Conservation (phyloP, 805 yeast genomes). For the Myxozyma sirexii region DNA sequence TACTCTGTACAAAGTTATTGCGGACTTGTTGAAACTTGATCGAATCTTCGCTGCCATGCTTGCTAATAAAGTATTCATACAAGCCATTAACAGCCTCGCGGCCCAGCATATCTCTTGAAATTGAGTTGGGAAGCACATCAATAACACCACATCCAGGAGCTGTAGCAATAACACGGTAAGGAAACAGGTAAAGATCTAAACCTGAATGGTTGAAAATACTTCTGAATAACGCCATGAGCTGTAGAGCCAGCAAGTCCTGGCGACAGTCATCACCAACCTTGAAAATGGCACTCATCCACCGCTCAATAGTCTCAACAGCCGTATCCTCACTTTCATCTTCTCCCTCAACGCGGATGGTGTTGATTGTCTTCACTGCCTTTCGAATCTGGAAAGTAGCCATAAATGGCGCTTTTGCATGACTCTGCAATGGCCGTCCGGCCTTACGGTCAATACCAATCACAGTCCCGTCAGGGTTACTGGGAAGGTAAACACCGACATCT, state of each 20-base stretch:
- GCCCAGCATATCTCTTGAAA: conserved; percentile 97
- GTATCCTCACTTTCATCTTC: conserved; percentile 29
- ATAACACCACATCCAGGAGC: conserved; percentile 99
- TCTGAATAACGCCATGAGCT: conserved; percentile 86
- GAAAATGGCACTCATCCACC: conserved; percentile 94
- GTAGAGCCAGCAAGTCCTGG: conserved; percentile 93
- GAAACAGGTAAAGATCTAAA: conserved; percentile 86
- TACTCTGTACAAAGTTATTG: conserved; percentile 86
- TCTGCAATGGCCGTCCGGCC: conserved; percentile 92
- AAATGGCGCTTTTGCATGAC: conserved; percentile 98
- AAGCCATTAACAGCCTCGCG: conserved; percentile 98
- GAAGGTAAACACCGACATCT: conserved; percentile 83
- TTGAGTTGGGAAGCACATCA: conserved; percentile 93
- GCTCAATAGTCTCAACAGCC: conserved; percentile 52
- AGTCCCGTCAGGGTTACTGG: conserved; percentile 95
- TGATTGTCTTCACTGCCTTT: conserved; percentile 37
- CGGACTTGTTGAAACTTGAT: conserved; percentile 89
- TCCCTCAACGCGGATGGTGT: conserved; percentile 40
- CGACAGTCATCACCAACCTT: conserved; percentile 99
- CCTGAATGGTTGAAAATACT: conserved; percentile 89
- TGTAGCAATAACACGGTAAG: conserved; percentile 95
- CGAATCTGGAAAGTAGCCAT: conserved; percentile 91
- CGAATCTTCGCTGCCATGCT: conserved; percentile 92
- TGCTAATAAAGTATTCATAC: conserved; percentile 86
- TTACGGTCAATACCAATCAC: conserved; percentile 88